Evolutionary conservation across 2,329 filamentous ascomycete genomes (phyloP), one percentile per base, ranked within the genome.

Genomic region (Beauveria australis): DNA sequence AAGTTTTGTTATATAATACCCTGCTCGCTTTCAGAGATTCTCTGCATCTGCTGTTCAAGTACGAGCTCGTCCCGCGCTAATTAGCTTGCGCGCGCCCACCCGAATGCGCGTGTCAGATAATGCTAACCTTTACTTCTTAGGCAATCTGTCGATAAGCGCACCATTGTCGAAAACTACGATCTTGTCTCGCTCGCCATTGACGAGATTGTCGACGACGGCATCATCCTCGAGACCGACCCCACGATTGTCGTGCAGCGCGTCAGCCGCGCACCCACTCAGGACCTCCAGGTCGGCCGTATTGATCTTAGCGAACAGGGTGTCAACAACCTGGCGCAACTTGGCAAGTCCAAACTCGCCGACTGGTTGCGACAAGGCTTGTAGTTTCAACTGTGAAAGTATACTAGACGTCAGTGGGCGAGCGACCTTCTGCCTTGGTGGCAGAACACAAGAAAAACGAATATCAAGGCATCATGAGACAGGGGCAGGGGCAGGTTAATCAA

Each of bases 131-230:
- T 7, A n/a, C 41, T 22, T 37, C 30, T 48, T 66, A 96, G 91
- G 76, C 93, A 95, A 82, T 91, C 91, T 40, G 92, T 95, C 55
- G 94, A 99, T 79, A 97, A 97, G 83, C 88, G 94, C 67, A 97
- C 94, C 61, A 92, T 97, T 66, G 88, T 97, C 71, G 94, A 99
- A 78, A 97, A 97, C 83, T 99, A 97, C 80, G 94, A 97, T 75
- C 84, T 97, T 24, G 90, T 97, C 64, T 89, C 92, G 16, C 85
- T 99, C 59, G 91, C 92, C 49, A 90, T 99, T 65, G 94, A 99
- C 75, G 94, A 99, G 76, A 93, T 95, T 64, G 85, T 95, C 59
- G 92, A 96, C 75, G 92, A 96, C 71, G 94, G 94, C 63, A 95
- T 97, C 72, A 93, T 99, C 68, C 85, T 99, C 63, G 94, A 99